A percentile compares a stretch with the other conserved stretches of the same genome.
Conservation (phyloP, 179 eudicot species). For the Silene coronaria region DNA sequence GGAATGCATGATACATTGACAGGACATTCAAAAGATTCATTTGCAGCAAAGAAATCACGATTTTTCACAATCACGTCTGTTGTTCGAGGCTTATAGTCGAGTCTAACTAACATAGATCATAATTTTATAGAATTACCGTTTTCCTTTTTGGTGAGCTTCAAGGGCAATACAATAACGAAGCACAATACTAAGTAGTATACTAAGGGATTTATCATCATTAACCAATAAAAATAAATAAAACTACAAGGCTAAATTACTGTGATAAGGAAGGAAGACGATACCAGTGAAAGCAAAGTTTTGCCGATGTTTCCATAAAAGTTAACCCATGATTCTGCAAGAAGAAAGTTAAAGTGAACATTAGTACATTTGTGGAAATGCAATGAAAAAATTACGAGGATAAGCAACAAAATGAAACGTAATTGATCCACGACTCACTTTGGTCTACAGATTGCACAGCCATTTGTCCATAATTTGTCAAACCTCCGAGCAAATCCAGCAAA, state of each 20-base stretch:
- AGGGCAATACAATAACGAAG: too few relatives aligned
- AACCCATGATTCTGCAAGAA: conserved; percentile 65
- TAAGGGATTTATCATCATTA: too few relatives aligned
- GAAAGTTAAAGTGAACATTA: conserved; percentile 12
- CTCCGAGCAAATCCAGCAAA: conserved; percentile 76
- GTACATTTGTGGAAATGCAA: background rate
- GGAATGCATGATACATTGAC: too few relatives aligned
- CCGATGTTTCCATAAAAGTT: conserved; percentile 87
- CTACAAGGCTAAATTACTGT: background rate
- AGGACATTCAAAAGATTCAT: too few relatives aligned
- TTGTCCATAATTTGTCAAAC: conserved; percentile 60
- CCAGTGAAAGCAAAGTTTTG: conserved; percentile 74
- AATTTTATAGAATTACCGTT: too few relatives aligned
- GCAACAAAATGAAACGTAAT: background rate
- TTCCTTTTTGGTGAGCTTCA: too few relatives aligned
- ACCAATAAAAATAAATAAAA: too few relatives aligned
- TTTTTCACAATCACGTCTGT: background rate
- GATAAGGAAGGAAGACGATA: conserved; percentile 22
- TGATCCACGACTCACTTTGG: conserved; percentile 43
- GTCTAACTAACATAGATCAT: background rate
- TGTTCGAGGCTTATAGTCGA: background rate
- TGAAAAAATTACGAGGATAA: background rate
- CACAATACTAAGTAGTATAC: too few relatives aligned
- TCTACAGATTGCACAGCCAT: conserved; percentile 78
- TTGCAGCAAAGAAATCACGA: background rate